Conservation (phyloP, 192 early-diverging fungal genomes). For the Gryganskiella cystojenkinii region DNA sequence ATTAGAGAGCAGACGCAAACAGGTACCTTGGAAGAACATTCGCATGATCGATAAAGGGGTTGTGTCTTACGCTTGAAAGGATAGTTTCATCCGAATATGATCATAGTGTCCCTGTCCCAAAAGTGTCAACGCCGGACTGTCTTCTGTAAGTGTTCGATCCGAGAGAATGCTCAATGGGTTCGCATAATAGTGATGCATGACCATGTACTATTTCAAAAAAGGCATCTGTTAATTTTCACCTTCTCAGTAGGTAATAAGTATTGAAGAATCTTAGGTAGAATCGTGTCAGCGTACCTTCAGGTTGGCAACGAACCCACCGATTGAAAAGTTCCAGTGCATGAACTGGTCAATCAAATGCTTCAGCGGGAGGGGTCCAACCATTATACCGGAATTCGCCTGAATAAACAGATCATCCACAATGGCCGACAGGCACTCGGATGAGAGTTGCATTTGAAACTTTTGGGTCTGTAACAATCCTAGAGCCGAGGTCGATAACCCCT, state of each 20-base stretch:
- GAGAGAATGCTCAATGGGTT: constrained; percentile 84
- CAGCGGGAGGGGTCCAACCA: constrained; percentile 77
- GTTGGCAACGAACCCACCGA: constrained; percentile 75
- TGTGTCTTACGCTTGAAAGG: constrained; percentile 69
- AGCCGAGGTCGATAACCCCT: constrained; percentile 79
- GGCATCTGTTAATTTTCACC: neutral
- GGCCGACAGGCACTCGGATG: constrained; percentile 71
- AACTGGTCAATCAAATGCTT: constrained; percentile 85
- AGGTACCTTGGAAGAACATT: neutral
- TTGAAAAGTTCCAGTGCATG: constrained; percentile 82
- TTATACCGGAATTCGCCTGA: constrained; percentile 57
- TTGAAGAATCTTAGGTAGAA: neutral
- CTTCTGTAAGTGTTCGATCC: constrained; percentile 20
- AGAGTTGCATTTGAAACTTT: constrained; percentile 83
- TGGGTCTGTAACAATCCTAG: constrained; percentile 79
- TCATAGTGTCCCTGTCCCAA: constrained; percentile 67
- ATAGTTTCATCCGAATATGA: constrained; percentile 76
- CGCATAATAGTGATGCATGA: constrained; percentile 89
- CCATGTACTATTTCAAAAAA: constrained; percentile 67
- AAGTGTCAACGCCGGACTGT: constrained; percentile 32
- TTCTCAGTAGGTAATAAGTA: neutral
- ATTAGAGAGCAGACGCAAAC: neutral
- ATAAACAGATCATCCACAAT: constrained; percentile 67
- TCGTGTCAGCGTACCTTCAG: constrained; percentile 73
- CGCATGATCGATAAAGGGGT: constrained; percentile 1